These are phyloP conservation scores for Neurospora sp. DNA, from an alignment of 495 filamentous ascomycete species.

Conservation along the genomic window DNA sequence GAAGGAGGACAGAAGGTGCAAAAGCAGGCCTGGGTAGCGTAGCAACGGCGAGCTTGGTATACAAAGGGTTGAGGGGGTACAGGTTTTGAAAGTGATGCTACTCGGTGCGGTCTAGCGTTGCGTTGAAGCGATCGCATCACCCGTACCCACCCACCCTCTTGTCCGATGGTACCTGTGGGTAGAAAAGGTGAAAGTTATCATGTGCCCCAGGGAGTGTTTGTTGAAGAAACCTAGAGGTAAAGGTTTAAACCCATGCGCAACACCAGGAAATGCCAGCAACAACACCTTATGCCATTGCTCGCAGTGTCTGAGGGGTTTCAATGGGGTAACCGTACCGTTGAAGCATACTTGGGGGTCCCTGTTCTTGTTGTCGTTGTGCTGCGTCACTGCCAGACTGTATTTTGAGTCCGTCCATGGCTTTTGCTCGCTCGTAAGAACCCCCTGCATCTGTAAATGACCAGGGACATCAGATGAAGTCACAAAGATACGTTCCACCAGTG, in stretches of 20 bases:
- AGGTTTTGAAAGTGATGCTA: slow-evolving; percentile 1
- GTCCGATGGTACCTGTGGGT: background rate
- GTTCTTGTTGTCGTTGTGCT: background rate
- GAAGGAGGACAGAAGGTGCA: slow-evolving; percentile 1
- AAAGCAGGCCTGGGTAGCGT: slow-evolving; percentile 7
- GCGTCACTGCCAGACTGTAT: background rate
- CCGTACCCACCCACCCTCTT: slow-evolving; percentile 3
- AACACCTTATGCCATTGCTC: slow-evolving; percentile 1
- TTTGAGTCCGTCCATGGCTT: background rate
- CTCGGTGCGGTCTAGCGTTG: background rate
- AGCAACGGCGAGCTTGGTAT: slow-evolving; percentile 11
- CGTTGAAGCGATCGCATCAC: slow-evolving; percentile 11
- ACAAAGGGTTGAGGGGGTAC: slow-evolving; percentile 9
- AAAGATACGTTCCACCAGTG: slow-evolving; percentile 1
- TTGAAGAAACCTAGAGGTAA: background rate
- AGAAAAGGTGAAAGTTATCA: background rate
- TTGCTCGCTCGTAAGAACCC: slow-evolving; percentile 12
- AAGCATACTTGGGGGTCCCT: background rate
- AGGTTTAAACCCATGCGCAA: background rate
- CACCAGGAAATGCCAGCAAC: background rate
- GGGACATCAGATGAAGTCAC: background rate
- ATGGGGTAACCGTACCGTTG: background rate
- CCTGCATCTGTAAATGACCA: slow-evolving; percentile 15
- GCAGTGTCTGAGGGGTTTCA: background rate
- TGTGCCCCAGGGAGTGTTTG: background rate